Evolutionary conservation across 2,329 filamentous ascomycete genomes (phyloP).

Genomic region (Cordyceps cateniannulata): DNA sequence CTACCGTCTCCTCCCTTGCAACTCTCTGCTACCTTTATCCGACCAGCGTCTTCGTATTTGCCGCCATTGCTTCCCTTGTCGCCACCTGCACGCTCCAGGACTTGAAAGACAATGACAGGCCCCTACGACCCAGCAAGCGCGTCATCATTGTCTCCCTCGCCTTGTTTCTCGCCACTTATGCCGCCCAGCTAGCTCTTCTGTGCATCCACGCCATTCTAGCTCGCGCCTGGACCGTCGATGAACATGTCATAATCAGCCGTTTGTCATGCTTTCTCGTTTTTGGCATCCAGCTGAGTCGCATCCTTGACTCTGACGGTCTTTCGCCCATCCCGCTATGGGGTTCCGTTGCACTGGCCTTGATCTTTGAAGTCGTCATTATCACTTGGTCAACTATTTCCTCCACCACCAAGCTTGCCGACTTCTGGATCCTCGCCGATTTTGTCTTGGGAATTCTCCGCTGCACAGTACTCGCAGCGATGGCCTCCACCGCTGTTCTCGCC

Average conservation of each 20-base stretch:
- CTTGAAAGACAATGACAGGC: slow-evolving; percentile 18
- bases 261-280: slow-evolving; percentile 60
- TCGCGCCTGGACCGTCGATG: slow-evolving; percentile 35
- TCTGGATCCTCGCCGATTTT: slow-evolving; percentile 21
- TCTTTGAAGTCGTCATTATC: slow-evolving; percentile 45
- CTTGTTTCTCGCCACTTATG: slow-evolving; percentile 38
- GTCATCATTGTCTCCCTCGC: slow-evolving; percentile 36
- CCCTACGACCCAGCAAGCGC: slow-evolving; percentile 17
- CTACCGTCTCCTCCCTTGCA: slow-evolving; percentile 26
- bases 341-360: slow-evolving; percentile 52
- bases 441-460: slow-evolving; percentile 15
- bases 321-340: slow-evolving; percentile 60
- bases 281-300: slow-evolving; percentile 49
- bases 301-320: slow-evolving; percentile 43
- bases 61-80: slow-evolving; percentile 42
- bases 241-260: slow-evolving; percentile 48
- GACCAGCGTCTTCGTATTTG: slow-evolving; percentile 50
- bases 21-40: slow-evolving; percentile 55
- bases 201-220: slow-evolving; percentile 28
- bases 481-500: neutral
- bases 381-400: neutral
- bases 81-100: slow-evolving; percentile 49
- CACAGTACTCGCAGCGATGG: neutral
- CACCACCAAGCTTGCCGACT: neutral
- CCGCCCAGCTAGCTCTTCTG: slow-evolving; percentile 39